Percentiles rank a stretch among this genome's conserved stretches.
phyloP scores from a whole-genome alignment of 2,329 filamentous ascomycete genomes.

The Aspergillus brasiliensis region DNA sequence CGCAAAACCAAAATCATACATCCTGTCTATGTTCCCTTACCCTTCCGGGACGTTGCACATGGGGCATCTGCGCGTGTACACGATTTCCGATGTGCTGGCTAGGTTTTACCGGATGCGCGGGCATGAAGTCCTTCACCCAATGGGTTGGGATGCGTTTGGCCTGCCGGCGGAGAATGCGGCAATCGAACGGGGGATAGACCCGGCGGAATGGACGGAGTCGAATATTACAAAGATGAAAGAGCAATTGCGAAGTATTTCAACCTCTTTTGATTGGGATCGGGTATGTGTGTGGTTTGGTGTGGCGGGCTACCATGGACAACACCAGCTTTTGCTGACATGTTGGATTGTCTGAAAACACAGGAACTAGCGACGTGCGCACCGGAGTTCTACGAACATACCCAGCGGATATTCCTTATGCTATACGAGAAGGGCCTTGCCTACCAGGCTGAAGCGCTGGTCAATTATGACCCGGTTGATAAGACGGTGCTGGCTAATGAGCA shows the following conservation, averaged over 20 bases:
- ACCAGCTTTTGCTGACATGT: slow-evolving; percentile 14
- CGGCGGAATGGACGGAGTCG: slow-evolving; percentile 73
- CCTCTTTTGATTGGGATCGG: slow-evolving; percentile 77
- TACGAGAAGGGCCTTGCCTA: slow-evolving; percentile 76
- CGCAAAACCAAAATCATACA: slow-evolving; percentile 58
- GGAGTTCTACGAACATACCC: slow-evolving; percentile 85
- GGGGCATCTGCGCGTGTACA: slow-evolving; percentile 85
- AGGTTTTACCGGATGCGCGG: slow-evolving; percentile 76
- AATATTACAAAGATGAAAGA: slow-evolving; percentile 86
- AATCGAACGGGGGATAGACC: slow-evolving; percentile 76
- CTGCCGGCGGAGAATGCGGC: slow-evolving; percentile 90
- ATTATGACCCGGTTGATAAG: slow-evolving; percentile 86
- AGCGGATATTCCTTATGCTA: slow-evolving; percentile 79
- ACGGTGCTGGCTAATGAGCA: slow-evolving; percentile 92
- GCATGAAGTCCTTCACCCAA: slow-evolving; percentile 76
- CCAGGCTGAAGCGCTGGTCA: slow-evolving; percentile 79
- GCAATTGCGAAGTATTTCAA: slow-evolving; percentile 78
- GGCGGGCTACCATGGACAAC: neutral
- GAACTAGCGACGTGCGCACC: slow-evolving; percentile 84
- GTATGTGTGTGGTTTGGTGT: slow-evolving; percentile 60
- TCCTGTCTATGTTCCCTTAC: slow-evolving; percentile 92
- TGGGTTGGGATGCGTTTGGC: slow-evolving; percentile 94
- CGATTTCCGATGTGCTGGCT: slow-evolving; percentile 82
- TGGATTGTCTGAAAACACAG: slow-evolving; percentile 48
- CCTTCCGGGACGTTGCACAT: slow-evolving; percentile 85